Evolutionary conservation across 2,329 filamentous ascomycete genomes (phyloP).

Genomic region (Aspergillus luchuensis): DNA sequence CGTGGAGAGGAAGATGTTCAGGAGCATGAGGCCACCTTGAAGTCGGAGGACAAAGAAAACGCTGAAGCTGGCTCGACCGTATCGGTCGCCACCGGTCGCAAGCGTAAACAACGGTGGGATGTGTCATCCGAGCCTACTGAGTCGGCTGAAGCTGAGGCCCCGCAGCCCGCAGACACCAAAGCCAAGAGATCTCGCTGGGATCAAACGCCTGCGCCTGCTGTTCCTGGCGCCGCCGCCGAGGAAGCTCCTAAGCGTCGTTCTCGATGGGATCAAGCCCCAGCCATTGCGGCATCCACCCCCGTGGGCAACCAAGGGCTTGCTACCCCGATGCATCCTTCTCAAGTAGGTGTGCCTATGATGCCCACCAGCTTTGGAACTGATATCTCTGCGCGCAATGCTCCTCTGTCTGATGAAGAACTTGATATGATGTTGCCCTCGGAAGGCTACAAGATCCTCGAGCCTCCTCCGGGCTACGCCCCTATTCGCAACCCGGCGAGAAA

Average conservation of each 20-base stretch:
- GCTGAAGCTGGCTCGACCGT: conserved; percentile 69
- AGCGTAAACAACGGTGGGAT: conserved; percentile 96
- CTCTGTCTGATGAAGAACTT: conserved; percentile 90
- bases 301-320: conserved; percentile 72
- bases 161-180: conserved; percentile 60
- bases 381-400: conserved; percentile 73
- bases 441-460: conserved; percentile 88
- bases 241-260: conserved; percentile 74
- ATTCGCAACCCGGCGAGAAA: conserved; percentile 75
- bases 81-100: conserved; percentile 64
- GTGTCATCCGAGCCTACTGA: conserved; percentile 63
- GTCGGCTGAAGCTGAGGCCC: conserved; percentile 51
- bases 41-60: conserved; percentile 72
- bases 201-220: conserved; percentile 66
- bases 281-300: conserved; percentile 66
- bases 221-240: conserved; percentile 43
- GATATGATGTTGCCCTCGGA: conserved; percentile 87
- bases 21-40: conserved; percentile 73
- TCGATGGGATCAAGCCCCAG: conserved; percentile 89
- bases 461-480: conserved; percentile 88
- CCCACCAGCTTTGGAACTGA: conserved; percentile 77
- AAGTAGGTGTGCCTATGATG: conserved; percentile 54
- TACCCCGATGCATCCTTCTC: conserved; percentile 74
- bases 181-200: conserved; percentile 85
- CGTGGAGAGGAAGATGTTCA: conserved; percentile 61